Conservation (phyloP, 2,329 filamentous ascomycete species). For the Zymoseptoria tritici region DNA sequence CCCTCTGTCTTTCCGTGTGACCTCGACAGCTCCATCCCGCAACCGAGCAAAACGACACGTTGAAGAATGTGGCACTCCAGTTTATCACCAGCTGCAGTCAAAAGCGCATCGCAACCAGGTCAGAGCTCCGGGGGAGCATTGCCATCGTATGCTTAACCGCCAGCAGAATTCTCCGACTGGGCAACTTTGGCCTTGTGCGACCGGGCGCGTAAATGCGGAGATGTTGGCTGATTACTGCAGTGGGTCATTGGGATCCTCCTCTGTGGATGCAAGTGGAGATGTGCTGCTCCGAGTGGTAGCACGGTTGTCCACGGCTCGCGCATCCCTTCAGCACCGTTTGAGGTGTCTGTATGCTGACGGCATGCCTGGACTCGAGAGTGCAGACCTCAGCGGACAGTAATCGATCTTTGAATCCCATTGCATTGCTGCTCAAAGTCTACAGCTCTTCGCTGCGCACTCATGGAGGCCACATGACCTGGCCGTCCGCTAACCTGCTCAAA, state of each 20-base stretch:
- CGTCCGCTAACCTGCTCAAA: not conserved
- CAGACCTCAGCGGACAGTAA: not conserved
- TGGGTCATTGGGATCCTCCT: not conserved
- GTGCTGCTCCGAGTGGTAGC: too few relatives aligned
- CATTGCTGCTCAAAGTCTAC: not conserved
- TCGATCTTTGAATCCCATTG: not conserved
- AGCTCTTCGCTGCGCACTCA: not conserved
- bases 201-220: not conserved
- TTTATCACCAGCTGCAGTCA: not conserved
- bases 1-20: not conserved
- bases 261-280: too few relatives aligned
- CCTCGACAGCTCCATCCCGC: not conserved
- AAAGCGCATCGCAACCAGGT: not conserved
- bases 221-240: not conserved
- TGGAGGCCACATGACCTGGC: not conserved
- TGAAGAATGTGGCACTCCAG: not conserved
- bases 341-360: not conserved
- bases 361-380: not conserved
- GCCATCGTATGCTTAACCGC: constrained; percentile 3
- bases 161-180: constrained; percentile 1
- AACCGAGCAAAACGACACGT: not conserved
- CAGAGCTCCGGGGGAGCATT: not conserved
- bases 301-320: not conserved
- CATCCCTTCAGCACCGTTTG: not conserved
- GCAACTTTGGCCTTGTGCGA: not conserved